phyloP scores from a whole-genome alignment of 768 basidiomycete species.

The Rhodotorula graminis region DNA sequence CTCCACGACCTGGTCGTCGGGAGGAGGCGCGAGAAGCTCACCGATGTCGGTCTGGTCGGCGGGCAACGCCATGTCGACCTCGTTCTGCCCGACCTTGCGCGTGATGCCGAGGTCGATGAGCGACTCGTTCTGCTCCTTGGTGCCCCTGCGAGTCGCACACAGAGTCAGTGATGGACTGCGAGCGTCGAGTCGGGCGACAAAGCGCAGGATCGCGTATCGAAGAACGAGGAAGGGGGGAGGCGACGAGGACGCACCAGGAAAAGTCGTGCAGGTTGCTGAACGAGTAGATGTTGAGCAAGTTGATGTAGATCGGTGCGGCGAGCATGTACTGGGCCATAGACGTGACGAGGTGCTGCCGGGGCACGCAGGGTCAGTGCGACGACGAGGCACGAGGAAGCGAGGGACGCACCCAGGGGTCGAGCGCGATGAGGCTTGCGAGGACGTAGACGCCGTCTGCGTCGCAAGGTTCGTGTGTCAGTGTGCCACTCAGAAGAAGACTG shows the following conservation, averaged over 20 bases:
- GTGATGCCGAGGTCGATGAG: conserved; percentile 43
- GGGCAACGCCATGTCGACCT: conserved; percentile 41
- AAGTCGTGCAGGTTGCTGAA: conserved; percentile 75
- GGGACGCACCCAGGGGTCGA: conserved; percentile 70
- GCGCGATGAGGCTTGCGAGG: conserved; percentile 69
- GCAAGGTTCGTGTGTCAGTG: too few relatives aligned
- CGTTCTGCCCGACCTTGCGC: conserved; percentile 30
- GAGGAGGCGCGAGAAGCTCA: background rate
- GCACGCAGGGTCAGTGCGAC: background rate
- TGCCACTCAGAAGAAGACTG: too few relatives aligned
- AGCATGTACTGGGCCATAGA: conserved; percentile 84
- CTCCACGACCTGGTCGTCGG: too few relatives aligned
- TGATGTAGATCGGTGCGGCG: conserved; percentile 48
- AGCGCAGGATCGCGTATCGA: too few relatives aligned
- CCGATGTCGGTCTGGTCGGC: conserved; percentile 42
- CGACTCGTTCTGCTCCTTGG: conserved; percentile 37
- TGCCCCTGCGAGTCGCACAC: conserved; percentile 15
- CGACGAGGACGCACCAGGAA: conserved; percentile 6
- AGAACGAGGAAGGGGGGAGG: too few relatives aligned
- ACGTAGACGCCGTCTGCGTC: conserved; percentile 55
- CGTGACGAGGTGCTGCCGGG: conserved; percentile 67
- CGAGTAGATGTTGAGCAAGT: conserved; percentile 59
- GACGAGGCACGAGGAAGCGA: background rate
- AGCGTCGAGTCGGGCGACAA: too few relatives aligned
- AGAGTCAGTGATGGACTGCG: too few relatives aligned